Base-by-base conservation (phyloP, 345 rosid genomes). In the Eucalyptus rudis region DNA sequence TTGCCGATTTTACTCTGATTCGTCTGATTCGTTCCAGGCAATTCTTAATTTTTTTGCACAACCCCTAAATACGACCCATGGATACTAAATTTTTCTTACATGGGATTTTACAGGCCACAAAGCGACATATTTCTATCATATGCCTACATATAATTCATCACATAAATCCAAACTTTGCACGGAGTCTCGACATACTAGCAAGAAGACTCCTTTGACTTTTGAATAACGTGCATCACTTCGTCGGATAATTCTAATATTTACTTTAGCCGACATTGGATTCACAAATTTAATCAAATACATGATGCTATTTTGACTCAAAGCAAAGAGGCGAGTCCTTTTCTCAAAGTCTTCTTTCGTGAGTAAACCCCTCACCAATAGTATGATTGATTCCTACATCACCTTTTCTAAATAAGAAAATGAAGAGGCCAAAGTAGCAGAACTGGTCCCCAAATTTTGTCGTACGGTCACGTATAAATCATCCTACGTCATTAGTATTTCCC, bases 1-100 rank as follows among this genome's bases (percentile, higher is more conserved):
- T 56, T 0, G 2, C 29, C 3, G 0, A 25, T 56, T 56, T 25
- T 56, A 56, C 13, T 24, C 3, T 24, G 0, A 4, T n/a, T n/a
- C n/a, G n/a, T n/a, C n/a, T n/a, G n/a, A n/a, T 56, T 5, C 12
- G 2, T 22, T 56, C 13, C 0, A 22, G 1, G 29, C 29, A 56
- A 22, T 56, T 56, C 13, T 6, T 56, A 56, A 56, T 56, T 24
- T 25, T n/a, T 56, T 56, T 24, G 29, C 29, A 8, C 13, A 10
- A 9, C 3, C 29, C 62, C 62, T 56, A 56, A 9, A 56, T 56
- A 56, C 11, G 12, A 68, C 24, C 22, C 24, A 8, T 8, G 24
- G 24, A 8, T 11, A 17, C 80, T 68, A 8, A 68, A 24, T 68
- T 33, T 16, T 33, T 68, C 7, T 31, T 31, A 31, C 43, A 31